Conservation (phyloP, 768 basidiomycete species). For the Daedaleopsis sinensis region DNA sequence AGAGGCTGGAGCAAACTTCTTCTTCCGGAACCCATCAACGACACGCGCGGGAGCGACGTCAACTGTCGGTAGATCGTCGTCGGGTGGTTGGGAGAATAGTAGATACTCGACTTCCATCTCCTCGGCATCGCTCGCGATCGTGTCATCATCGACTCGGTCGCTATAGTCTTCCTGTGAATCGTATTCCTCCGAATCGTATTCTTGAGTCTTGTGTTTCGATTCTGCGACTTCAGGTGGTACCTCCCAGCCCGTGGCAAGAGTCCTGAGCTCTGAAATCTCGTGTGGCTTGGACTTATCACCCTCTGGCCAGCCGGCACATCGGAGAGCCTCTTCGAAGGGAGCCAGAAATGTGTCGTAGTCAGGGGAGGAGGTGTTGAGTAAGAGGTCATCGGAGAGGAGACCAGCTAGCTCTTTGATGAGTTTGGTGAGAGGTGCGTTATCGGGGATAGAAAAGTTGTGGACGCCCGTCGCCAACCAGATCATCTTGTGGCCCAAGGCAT, state of each 20-base stretch:
- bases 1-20: too few relatives aligned
- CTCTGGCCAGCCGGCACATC: not conserved
- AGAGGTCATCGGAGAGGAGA: not conserved
- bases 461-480: not conserved
- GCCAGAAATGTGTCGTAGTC: conserved; percentile 7
- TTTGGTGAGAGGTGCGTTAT: not conserved
- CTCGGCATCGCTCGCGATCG: too few relatives aligned
- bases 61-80: too few relatives aligned
- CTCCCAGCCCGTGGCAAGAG: not conserved
- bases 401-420: not conserved
- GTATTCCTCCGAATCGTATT: too few relatives aligned
- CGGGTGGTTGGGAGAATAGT: too few relatives aligned
- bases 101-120: too few relatives aligned
- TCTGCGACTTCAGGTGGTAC: too few relatives aligned
- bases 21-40: too few relatives aligned
- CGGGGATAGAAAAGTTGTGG: not conserved
- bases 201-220: too few relatives aligned
- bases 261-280: not conserved
- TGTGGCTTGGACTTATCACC: not conserved
- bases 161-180: too few relatives aligned
- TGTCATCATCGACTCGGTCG: too few relatives aligned
- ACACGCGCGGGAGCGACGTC: too few relatives aligned
- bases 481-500: not conserved
- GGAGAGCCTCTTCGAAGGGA: not conserved
- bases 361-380: not conserved